These are phyloP conservation scores for Aspergillus incahuasiensis DNA, from an alignment of 495 filamentous ascomycete genomes.

Conservation along the genomic window DNA sequence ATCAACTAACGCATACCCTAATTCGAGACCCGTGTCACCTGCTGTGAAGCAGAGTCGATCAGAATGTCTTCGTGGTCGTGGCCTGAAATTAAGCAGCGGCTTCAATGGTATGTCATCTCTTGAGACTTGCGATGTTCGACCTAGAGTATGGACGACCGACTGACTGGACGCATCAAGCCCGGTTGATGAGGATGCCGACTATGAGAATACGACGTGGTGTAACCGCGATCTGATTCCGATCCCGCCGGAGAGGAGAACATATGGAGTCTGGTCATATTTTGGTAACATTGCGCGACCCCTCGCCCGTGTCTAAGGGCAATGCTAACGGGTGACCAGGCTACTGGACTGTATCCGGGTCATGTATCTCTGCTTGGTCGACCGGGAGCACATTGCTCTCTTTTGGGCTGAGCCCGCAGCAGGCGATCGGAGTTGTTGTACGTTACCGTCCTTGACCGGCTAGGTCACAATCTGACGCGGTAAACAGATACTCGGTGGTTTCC, in stretches of 20 bases:
- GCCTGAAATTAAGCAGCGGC: slow-evolving; percentile 6
- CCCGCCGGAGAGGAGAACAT: background rate
- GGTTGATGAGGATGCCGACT: slow-evolving; percentile 6
- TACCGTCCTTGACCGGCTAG: too few relatives aligned
- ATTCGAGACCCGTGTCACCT: background rate
- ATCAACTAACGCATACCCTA: too few relatives aligned
- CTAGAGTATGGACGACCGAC: background rate
- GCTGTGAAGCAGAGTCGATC: too few relatives aligned
- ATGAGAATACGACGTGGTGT: slow-evolving; percentile 11
- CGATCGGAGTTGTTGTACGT: slow-evolving; percentile 3
- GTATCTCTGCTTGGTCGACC: slow-evolving; percentile 7
- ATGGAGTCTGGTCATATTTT: slow-evolving; percentile 8
- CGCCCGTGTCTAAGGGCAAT: too few relatives aligned
- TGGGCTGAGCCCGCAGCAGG: slow-evolving; percentile 8
- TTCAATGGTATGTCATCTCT: slow-evolving; percentile 2
- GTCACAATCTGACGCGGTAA: background rate
- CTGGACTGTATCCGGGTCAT: slow-evolving; percentile 6
- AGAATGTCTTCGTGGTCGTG: slow-evolving; percentile 6
- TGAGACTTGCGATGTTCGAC: too few relatives aligned
- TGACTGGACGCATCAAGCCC: background rate
- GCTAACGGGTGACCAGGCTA: background rate
- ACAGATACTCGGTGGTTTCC: background rate
- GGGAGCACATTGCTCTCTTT: slow-evolving; percentile 6
- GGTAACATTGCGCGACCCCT: too few relatives aligned
- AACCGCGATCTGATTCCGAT: slow-evolving; percentile 7